Base-by-base conservation (phyloP, 1,284 basidiomycete species). In the Pterulicium gracile region DNA sequence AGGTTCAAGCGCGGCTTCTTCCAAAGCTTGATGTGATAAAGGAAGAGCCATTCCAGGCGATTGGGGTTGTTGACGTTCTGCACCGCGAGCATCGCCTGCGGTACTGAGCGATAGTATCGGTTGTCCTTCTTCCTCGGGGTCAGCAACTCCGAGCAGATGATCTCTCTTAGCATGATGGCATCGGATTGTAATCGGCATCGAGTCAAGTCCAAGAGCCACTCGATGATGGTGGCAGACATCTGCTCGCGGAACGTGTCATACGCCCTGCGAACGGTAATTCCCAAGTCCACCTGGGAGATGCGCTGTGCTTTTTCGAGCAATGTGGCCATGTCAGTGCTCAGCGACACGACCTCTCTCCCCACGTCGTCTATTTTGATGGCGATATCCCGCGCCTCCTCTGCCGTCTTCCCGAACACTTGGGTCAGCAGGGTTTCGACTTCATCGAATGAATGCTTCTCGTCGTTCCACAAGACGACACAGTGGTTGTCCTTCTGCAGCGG, bases 401-500 rank as follows among this genome's bases (percentile, higher is more conserved):
- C 67, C 17, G 77, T 61, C 47, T 75, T 69, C 48, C 75, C 72
- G 4, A 78, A 77, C 50, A 80, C 36, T 39, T 39, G n/a, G 4
- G 19, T 4, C 18, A 43, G 42, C 13, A 43, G 42, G 23, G 42
- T 43, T 7, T 24, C 42, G 47, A 97, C 83, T 58, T 98, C 91
- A 45, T 86, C 83, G 56, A 88, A 89, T 1, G 90, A 93, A 62
- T 98, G 96, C 56, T 93, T 96, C 63, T 99, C 96, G 65, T 98
- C 95, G 62, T 96, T 94, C 93, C 93, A 98, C 1, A 98, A 66
- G 15, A 96, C 71, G 46, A 98, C 76, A 18, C 87, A 82, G 62
- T 83, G 95, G 24, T 87, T 77, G 51, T 94, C 84, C 52, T 79
- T 80, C 63, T 74, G 70, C 72, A 83, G 75, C 1, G 85, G 81